Evolutionary conservation across 2,329 filamentous ascomycete species (phyloP), one percentile per base, ranked within the genome.

Genomic region (Eurotiales sp.): DNA sequence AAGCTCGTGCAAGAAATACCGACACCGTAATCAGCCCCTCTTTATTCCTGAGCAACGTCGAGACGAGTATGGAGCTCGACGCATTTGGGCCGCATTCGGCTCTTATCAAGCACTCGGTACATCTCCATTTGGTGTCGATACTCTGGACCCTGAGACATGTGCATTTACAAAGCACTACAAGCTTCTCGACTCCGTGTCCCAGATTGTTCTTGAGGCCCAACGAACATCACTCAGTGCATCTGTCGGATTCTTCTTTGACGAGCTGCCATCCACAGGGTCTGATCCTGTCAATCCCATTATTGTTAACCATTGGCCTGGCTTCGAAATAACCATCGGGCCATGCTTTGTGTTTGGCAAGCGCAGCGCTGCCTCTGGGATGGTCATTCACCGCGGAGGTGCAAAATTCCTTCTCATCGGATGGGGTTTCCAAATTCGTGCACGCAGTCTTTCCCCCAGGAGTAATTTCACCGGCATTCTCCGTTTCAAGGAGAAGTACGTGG

Each of bases 31-130:
- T 21, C 72, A 77, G 56, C 66, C 73, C 1, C 61, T 77, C 1
- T 75, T 77, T 58, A 76, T 77, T 47, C 74, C 75, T 6, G 75
- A 77, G 61, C 75, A 77, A 56, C 65, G 70, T 8, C 63, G 73
- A 36, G 73, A 77, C 54, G 73, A 75, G 36, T 69, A 71, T 51
- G 71, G 71, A 6, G 72, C 66, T 2, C 56, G 70, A 22, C 61
- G 72, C 11, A 66, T 71, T 30, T 74, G 69, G 70, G 48, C 53
- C 0, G 71, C 72, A 1, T 66, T 66, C 53, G 71, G 70, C 1
- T 62, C 60, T 3, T 64, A 66, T 50, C 61, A 66, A 51, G 65
- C 65, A 8, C 46, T 73, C 7, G 68, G 70, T 3, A 60, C 61
- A 1, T 62, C 62, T 4, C 69, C 71, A 0, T 74, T 74, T 52